Evolutionary conservation across 1,284 basidiomycete species (phyloP), one percentile per base, ranked within the genome.

Genomic region (Naganishia liquefaciens): DNA sequence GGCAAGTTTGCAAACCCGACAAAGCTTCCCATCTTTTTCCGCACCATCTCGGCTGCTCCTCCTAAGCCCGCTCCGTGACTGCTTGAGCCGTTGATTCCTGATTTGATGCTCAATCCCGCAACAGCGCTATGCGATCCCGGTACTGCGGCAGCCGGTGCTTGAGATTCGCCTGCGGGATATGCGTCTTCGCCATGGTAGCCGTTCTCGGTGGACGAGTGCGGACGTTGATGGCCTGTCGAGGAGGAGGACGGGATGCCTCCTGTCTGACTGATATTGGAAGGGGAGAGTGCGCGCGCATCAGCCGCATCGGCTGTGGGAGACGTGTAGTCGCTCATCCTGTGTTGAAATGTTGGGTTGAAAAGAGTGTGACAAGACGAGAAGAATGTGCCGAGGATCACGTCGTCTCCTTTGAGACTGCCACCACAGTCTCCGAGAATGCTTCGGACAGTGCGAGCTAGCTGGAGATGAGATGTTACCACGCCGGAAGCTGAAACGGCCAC

Each of bases 1-100:
- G 94, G 93, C 64, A 97, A 84, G 80, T 95, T 97, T 77, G 93
- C 91, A 76, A 91, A 88, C 50, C 87, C 87, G 64, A 94, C 78
- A 75, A 75, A 79, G 44, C 76, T 77, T 19, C 72, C 70, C 62
- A 81, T 70, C 64, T 75, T 77, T 71, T 78, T 79, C 72, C 74
- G 74, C 44, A 73, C 68, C 50, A 72, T 61, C 39, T 69, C 27
- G 63, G 57, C 57, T 25, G 46, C 57, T 40, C 57, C 57, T 37
- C 51, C 51, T 19, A 53, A 37, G 2, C 33, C 57, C 11, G 43
- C 54, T 23, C 44, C 43, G 33, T 57, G 54, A 28, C 54, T 47
- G 15, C 33, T 37, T 19, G 44, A 39, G 17, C 57, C 57, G 47
- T 60, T 60, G 23, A 33, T 47, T 21, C 28, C 33, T 11, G 57